Base-by-base conservation (phyloP, 225 moss, liverwort and hornwort genomes). In the Polytrichum formosum region DNA sequence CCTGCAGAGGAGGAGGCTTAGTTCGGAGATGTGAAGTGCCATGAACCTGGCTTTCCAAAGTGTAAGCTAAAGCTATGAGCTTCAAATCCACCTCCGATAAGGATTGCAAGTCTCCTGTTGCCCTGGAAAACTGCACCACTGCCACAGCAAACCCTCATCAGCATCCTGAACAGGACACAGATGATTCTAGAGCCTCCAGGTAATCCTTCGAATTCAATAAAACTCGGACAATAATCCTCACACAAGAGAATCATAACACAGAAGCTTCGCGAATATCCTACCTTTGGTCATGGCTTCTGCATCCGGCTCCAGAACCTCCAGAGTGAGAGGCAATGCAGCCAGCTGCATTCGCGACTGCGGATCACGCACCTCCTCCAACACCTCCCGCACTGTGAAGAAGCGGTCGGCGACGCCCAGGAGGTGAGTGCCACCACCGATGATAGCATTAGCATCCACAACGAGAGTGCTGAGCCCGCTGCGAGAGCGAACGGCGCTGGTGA, bases 11-110 rank as follows among this genome's bases (percentile, higher is more conserved):
- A 53, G 91, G 94, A 6, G 94, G 98, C 25, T 67, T 72, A 18
- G 83, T 72, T 25, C 92, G 91, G 26, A 98, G 82, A 27, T 92
- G 88, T n/a, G 87, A 79, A 3, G 74, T 73, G 66, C 98, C 94
- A 73, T 98, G 91, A 21, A 80, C 81, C 68, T 91, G 80, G 18
- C 90, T 78, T 77, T 98, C 98, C 58, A 98, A 56, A 60, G 87
- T 91, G 70, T 90, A 92, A 55, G 88, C 55, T 17, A 98, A 78
- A 25, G 98, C 92, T 18, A 94, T 83, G 5, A 98, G 84, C 77
- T 94, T 98, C 88, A 91, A 63, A 65, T 98, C 98, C 74, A 94
- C 92, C 67, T 81, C 81, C 65, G 98, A 98, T 2, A 98, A 77
- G 30, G 91, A 84, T 31, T 91, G 94, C 66, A 98, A 76, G 74